Evolutionary conservation across 345 rosid species (phyloP).

Genomic region (Boechera retrofracta): DNA sequence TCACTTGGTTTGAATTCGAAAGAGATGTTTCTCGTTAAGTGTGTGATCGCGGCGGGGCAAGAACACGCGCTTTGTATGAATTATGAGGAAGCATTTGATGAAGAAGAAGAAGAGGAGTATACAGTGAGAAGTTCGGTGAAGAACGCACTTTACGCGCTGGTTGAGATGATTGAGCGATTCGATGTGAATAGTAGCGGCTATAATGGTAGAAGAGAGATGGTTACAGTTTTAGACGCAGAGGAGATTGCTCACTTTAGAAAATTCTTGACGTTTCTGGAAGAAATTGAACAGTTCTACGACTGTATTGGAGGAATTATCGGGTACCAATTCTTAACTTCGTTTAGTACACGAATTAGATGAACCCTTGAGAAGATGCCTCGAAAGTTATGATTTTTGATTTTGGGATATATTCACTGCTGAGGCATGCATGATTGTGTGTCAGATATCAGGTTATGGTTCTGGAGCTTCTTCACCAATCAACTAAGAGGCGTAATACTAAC

Average conservation of each 20-base stretch:
- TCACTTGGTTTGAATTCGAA: slow-evolving; percentile 50
- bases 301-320: slow-evolving; percentile 97
- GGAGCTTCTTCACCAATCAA: slow-evolving; percentile 74
- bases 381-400: not conserved
- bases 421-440: slow-evolving; percentile 42
- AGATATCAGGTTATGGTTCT: slow-evolving; percentile 88
- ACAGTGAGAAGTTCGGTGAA: slow-evolving; percentile 59
- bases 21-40: slow-evolving; percentile 67
- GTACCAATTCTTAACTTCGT: slow-evolving; percentile 45
- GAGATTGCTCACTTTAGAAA: slow-evolving; percentile 57
- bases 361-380: not conserved
- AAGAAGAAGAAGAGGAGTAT: slow-evolving; percentile 45
- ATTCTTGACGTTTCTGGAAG: slow-evolving; percentile 58
- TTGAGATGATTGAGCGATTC: slow-evolving; percentile 77
- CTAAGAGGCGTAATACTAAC: slow-evolving; percentile 49
- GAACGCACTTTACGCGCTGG: slow-evolving; percentile 69
- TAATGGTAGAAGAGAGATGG: slow-evolving; percentile 40
- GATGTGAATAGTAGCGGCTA: slow-evolving; percentile 48
- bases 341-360: not conserved
- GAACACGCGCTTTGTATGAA: slow-evolving; percentile 66
- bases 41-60: slow-evolving; percentile 86
- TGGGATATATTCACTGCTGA: slow-evolving; percentile 31
- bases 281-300: slow-evolving; percentile 76
- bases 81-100: slow-evolving; percentile 43
- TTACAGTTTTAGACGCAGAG: slow-evolving; percentile 48